These are phyloP conservation scores for Brassica napus DNA, from an alignment of 345 rosid genomes.

Conservation along the genomic window DNA sequence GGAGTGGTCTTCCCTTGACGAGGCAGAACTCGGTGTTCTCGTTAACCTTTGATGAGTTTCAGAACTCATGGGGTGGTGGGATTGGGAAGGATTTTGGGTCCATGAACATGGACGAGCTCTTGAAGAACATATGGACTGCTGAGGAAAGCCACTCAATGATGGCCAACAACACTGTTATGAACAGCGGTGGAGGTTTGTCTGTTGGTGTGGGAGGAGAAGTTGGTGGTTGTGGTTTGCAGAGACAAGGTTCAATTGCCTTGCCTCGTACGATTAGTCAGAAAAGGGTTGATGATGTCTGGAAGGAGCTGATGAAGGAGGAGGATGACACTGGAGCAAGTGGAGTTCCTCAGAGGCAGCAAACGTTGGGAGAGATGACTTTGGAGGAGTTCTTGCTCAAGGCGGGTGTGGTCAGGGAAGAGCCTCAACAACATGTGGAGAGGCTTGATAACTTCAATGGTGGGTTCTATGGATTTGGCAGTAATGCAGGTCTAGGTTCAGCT, in stretches of 20 bases:
- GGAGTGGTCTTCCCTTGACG: conserved; percentile 42
- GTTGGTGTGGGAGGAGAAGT: conserved; percentile 26
- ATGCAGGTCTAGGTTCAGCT: conserved; percentile 57
- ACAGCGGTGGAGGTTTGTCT: conserved; percentile 35
- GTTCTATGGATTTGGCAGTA: conserved; percentile 46
- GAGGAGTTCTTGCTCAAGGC: conserved; percentile 89
- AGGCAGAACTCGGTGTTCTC: conserved; percentile 81
- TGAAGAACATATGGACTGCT: conserved; percentile 78
- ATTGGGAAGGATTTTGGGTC: conserved; percentile 90
- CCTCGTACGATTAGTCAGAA: conserved; percentile 87
- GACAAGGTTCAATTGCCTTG: conserved; percentile 87
- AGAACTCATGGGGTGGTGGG: conserved; percentile 69
- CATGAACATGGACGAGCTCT: conserved; percentile 95
- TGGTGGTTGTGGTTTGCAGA: conserved; percentile 55
- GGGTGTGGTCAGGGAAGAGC: conserved; percentile 88
- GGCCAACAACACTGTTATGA: conserved; percentile 9
- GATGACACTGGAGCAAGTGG: conserved; percentile 40
- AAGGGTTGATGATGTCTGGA: conserved; percentile 96
- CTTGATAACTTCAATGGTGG: conserved; percentile 48
- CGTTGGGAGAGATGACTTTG: conserved; percentile 87
- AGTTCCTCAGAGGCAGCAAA: conserved; percentile 78
- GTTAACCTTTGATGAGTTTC: conserved; percentile 88
- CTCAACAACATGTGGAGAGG: conserved; percentile 48
- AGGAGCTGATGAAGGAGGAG: conserved; percentile 70
- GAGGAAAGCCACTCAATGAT: conserved; percentile 65